Conservation (phyloP, 176 grass and related monocot species). For the Eremochloa ophiuroides region DNA sequence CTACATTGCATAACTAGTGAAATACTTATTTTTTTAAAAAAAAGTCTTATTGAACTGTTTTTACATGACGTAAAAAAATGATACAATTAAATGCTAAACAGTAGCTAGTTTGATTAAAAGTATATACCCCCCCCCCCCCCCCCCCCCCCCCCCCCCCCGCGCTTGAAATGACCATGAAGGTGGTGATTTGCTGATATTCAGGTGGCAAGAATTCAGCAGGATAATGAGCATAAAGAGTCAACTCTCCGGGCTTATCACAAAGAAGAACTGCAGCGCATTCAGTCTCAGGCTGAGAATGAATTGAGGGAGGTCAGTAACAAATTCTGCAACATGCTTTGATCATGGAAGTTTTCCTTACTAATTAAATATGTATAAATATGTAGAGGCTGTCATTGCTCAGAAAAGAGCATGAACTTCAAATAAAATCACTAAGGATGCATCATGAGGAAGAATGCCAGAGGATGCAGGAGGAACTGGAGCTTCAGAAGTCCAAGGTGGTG, state of each 20-base stretch:
- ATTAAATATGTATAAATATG: constrained; percentile 30
- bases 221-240: constrained; percentile 74
- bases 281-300: constrained; percentile 89
- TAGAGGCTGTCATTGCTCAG: constrained; percentile 64
- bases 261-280: constrained; percentile 67
- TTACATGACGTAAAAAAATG: neutral
- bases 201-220: constrained; percentile 73
- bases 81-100: constrained; percentile 3
- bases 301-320: constrained; percentile 72
- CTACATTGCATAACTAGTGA: constrained; percentile 5
- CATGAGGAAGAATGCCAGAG: constrained; percentile 81
- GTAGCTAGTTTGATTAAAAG: neutral
- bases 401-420: constrained; percentile 86
- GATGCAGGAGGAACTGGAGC: constrained; percentile 79
- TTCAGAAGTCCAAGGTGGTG: constrained; percentile 93
- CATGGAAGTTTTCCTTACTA: constrained; percentile 14
- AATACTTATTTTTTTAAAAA: neutral
- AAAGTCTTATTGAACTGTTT: neutral
- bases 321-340: constrained; percentile 6
- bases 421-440: constrained; percentile 62
- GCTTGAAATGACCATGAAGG: constrained; percentile 23
- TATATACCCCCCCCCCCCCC: neutral
- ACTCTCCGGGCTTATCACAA: constrained; percentile 60
- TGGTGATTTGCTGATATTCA: constrained; percentile 45
- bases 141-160: too few species aligned